A percentile compares a stretch with the other conserved stretches of the same genome.
Evolutionary conservation across 371 early-diverging fungal species (phyloP).

Genomic region (Mortierella sp.): DNA sequence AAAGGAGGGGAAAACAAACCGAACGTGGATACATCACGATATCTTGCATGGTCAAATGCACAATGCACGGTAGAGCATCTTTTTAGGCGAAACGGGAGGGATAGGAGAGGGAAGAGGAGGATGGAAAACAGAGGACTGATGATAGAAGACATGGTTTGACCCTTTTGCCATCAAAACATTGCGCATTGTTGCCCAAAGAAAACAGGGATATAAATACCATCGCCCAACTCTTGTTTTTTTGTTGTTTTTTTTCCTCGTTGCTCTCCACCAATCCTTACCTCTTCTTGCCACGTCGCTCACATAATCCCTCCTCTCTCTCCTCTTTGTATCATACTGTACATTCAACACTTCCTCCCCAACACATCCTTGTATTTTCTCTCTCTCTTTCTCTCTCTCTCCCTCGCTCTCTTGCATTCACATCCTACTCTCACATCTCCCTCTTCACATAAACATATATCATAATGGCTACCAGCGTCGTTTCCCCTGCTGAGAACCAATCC

Average conservation of each 20-base stretch:
- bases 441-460: neutral
- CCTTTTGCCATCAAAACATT: neutral
- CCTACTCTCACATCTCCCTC: neutral
- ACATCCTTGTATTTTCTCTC: neutral
- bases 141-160: neutral
- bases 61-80: neutral
- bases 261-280: neutral
- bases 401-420: neutral
- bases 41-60: neutral
- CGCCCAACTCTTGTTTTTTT: neutral
- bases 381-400: neutral
- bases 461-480: neutral
- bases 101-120: neutral
- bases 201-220: constrained; percentile 2
- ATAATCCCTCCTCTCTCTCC: neutral
- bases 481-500: neutral
- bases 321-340: neutral
- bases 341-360: neutral
- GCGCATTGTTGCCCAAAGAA: neutral
- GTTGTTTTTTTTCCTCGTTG: neutral
- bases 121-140: neutral
- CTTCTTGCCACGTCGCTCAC: too few species aligned
- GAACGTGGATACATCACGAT: neutral
- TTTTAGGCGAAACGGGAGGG: neutral
- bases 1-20: neutral